Percentiles rank a stretch among this genome's conserved stretches.
Conservation (phyloP, 345 rosid genomes). For the Jatropha curcas region DNA sequence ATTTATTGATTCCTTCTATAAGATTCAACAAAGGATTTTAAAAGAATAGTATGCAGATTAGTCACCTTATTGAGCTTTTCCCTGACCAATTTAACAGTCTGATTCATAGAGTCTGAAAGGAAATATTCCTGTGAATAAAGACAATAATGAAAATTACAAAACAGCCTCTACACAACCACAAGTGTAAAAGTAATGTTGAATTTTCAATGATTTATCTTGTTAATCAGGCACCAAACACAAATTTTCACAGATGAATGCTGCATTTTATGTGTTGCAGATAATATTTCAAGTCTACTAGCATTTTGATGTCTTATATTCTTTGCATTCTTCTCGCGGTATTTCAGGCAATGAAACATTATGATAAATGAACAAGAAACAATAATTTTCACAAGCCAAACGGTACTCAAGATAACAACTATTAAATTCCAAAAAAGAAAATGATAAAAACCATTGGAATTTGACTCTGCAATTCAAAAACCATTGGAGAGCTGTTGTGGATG, state of each 20-base stretch:
- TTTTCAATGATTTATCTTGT: neutral
- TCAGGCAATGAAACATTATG: neutral
- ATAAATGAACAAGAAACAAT: neutral
- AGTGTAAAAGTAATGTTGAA: neutral
- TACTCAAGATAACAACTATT: neutral
- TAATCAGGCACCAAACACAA: neutral
- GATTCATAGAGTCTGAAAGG: conserved; percentile 76
- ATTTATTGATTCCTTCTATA: neutral
- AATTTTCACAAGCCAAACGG: no score
- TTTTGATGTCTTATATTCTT: neutral
- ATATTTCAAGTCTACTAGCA: neutral
- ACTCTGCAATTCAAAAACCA: conserved; percentile 8
- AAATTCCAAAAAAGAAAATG: neutral
- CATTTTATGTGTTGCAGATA: no score
- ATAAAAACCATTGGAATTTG: neutral
- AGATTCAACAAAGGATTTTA: neutral
- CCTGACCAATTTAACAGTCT: conserved; percentile 64
- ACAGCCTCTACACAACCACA: neutral
- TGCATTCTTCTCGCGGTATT: neutral
- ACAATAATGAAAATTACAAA: neutral
- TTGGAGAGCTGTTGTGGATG: no score
- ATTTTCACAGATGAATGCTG: no score
- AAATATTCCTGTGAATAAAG: conserved; percentile 68
- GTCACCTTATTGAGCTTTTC: conserved; percentile 83
- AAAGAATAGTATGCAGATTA: neutral